Evolutionary conservation across 345 rosid genomes (phyloP), one percentile per base, ranked within the genome.

Genomic region (Murraya koenigii): DNA sequence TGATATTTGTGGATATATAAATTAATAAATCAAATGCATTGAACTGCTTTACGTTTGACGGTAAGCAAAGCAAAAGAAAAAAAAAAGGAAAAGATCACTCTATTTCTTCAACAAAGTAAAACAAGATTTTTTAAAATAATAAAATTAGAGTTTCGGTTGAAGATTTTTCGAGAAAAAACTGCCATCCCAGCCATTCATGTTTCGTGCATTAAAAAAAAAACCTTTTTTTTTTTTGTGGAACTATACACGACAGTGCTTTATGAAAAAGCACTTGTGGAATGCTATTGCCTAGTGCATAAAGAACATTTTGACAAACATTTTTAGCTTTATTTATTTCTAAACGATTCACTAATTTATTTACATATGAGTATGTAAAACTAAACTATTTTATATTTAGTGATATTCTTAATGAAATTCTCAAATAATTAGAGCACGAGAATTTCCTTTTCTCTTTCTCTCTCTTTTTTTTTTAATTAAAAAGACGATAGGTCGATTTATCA

Each of bases 31-130:
- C 44, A 78, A 22, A 63, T 70, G 30, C 71, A 74, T 7, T 74
- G 52, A 32, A 58, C 49, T 25, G 66, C 47, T 41, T 41, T 41
- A 41, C 14, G 49, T 14, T 41, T 41, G 49, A 10, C 11, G 49
- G 49, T 3, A 41, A 41, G 33, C 71, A 66, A 39, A 72, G 75
- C 61, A 66, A 63, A 28, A 66, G 83, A 69, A 55, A 77, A 61
- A 49, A 77, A 66, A 66, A 68, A 61, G 68, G 23, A 74, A 41
- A 32, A 26, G 26, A 15, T 41, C 11, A 25, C 7, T 22, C 23
- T 7, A 8, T 65, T 33, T 20, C 35, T 7, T 9, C 69, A 69
- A 26, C 10, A n/a, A 15, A 15, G 20, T 69, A 54, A 22, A 32
- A 9, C 8, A n/a, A n/a, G n/a, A n/a, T n/a, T n/a, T n/a, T n/a